Evolutionary conservation across 1,284 basidiomycete genomes (phyloP), one percentile per base, ranked within the genome.

Genomic region (Trichosporon ovoides): DNA sequence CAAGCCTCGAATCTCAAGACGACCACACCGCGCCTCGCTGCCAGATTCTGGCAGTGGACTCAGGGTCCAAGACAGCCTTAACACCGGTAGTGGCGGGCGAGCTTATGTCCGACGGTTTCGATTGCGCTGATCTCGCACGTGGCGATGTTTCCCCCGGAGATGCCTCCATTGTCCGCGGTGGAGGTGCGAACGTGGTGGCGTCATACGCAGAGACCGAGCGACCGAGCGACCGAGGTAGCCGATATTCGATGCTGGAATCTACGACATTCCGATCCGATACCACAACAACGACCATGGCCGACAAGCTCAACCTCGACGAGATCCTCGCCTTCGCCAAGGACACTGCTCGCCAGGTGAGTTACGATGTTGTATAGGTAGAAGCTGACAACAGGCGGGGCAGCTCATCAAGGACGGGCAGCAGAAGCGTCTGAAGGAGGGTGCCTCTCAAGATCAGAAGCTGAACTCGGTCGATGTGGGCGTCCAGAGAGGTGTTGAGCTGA

Each of bases 391-490:
- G 66, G 81, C 80, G 0, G 81, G 81, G 2, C 58, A 70, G 51
- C 75, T 79, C 64, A 82, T 82, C 62, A 62, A 65, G 0, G 68
- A 74, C 14, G 80, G 79, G 6, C 79, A 77, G 34, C 70, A 68
- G 36, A 73, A 69, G 38, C 75, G 80, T n/a, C 78, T 75, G 58
- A 64, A 67, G 19, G 76, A 80, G 2, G 74, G 80, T 24, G 80
- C 81, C 11, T 81, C 82, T 66, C 81, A 90, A 53, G 84, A 84
- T 65, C 86, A 90, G 80, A 95, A 94, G 83, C 87, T 88, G 76
- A 94, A 94, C 73, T 86, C 89, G 11, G 90, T 92, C 16, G 91
- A 94, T 77, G 75, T 78, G 60, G 56, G 73, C 63, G 14, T 14
- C 9, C 1, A 13, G 7, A 10, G 22, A 34, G 28, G 13, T 12